Base-by-base conservation (phyloP, 1,284 basidiomycete genomes). In the Cutaneotrichosporon dermatis region DNA sequence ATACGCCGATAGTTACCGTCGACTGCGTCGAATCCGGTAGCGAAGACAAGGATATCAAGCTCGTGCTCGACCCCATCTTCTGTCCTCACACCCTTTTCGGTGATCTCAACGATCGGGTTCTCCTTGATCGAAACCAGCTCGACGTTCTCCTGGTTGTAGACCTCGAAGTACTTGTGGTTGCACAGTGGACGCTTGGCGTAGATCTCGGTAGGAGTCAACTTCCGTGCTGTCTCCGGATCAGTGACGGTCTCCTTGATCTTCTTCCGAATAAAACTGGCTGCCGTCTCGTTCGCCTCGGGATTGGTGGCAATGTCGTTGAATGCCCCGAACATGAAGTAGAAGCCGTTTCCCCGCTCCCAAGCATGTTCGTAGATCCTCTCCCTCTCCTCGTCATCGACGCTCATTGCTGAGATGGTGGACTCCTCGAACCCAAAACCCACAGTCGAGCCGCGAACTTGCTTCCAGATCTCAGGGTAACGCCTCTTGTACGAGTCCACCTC, bases 21-120 rank as follows among this genome's bases (percentile, higher is more conserved):
- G 13, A 62, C 57, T 44, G 49, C 57, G 43, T 58, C 60, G n/a
- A 62, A 62, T 4, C 60, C 60, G 36, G 60, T 62, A 1, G 60
- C 60, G 49, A 58, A 49, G 15, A 62, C 54, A 13, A 62, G 33
- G 11, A 58, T 36, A 54, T 62, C 57, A 50, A 62, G 54, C 54
- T 44, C 36, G 45, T 62, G 57, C 37, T 52, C 57, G 2, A 1
- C 12, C 10, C 57, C 61, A 57, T 62, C 60, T 12, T 35, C n/a
- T 11, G 60, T 58, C 13, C 40, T 11, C 4, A 62, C 12, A 5
- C 60, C 60, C 11, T 39, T n/a, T 0, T 36, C 25, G 2, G 35
- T 48, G 35, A 62, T 25, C 1, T 43, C 52, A 8, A 34, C 50
- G 36, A 62, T 62, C 1, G 60, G 60, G n/a, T 41, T 54, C 39